Evolutionary conservation across 1,284 basidiomycete genomes (phyloP), one percentile per base, ranked within the genome.

Genomic region (Tilletia indica): DNA sequence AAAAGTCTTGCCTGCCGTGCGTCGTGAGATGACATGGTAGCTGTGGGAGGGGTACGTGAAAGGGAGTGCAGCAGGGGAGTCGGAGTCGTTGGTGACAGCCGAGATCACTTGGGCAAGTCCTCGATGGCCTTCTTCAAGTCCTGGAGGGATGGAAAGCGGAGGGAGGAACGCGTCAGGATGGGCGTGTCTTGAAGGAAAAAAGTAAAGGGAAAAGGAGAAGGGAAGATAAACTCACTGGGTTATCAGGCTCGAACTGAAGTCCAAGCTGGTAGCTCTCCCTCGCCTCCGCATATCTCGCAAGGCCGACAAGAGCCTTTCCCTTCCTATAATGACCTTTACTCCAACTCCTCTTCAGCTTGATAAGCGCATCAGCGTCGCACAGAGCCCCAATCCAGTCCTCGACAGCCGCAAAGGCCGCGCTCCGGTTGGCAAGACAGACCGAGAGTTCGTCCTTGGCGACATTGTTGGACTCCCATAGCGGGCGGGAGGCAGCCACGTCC

Each of bases 291-390:
- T 89, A 86, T 66, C 88, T 87, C 14, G 88, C 87, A 71, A 99
- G 86, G n/a, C 89, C 93, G 4, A 92, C 87, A 63, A 98, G 86
- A 0, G 96, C 94, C 83, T 92, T 92, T 2, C 92, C 93, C 78
- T 91, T 96, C 76, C 96, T 88, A 87, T 96, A 97, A 84, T 98
- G 93, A 0, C 94, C 96, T 84, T 98, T 98, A 78, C 91, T 90
- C 96, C 96, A 99, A 38, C 90, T 90, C 72, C 91, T 88, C 83
- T 93, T 92, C 70, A 97, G 86, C 76, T 89, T 86, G 61, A 96
- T 91, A 77, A 97, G 94, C 0, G 91, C 90, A 74, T 98, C 94
- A 0, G 95, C 94, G 82, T 99, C 96, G 31, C 91, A 91, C 6
- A 97, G 86, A 1, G 95, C 93, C 66, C 90, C 89, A 70, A 94